Evolutionary conservation across 176 grass and related monocot genomes (phyloP), one percentile per base, ranked within the genome.

Genomic region (Triticum urartu): DNA sequence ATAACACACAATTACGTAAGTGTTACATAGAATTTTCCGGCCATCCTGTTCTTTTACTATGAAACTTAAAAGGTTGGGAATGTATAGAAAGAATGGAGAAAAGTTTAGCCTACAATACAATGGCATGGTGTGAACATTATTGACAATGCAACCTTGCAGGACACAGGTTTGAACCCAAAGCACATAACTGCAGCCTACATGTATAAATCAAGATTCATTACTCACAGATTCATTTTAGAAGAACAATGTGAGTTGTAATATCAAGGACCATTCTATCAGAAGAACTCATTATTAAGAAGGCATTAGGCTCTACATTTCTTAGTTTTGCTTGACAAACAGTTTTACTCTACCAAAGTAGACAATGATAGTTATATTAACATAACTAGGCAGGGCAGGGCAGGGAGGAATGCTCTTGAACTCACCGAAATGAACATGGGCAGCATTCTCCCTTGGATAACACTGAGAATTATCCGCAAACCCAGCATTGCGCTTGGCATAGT

Each of bases 391-490:
- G 26, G 25, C 5, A 89, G 21, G 40, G 42, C 3, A 89, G 21
- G 3, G 20, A 90, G 52, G 73, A 72, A 72, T 88, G 50, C 70
- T 30, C 6, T 4, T 14, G 5, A 80, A 72, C 75, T 90, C 22
- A 90, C 80, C 74, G 9, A 45, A 64, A 28, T 20, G 59, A 15
- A 40, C 9, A 40, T 74, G 21, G 7, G 54, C 30, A 18, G 5
- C 13, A 34, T 30, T 56, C 20, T 79, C 64, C 30, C n/a, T n/a
- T 3, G 1, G 4, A 77, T 10, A 25, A 28, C 28, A 21, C 9
- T 69, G 63, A 3, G 63, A 67, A 48, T 64, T 71, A 70, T 72
- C 43, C 11, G 6, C 60, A 50, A 48, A 68, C 28, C n/a, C 64
- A 42, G 38, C 24, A 64, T 75, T 85, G 0, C 7, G 28, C 30